A percentile compares a stretch with the other conserved stretches of the same genome.
These are phyloP conservation scores for Aspergillus quadrilineatus DNA, from an alignment of 2,329 filamentous ascomycete genomes.

Conservation along the genomic window DNA sequence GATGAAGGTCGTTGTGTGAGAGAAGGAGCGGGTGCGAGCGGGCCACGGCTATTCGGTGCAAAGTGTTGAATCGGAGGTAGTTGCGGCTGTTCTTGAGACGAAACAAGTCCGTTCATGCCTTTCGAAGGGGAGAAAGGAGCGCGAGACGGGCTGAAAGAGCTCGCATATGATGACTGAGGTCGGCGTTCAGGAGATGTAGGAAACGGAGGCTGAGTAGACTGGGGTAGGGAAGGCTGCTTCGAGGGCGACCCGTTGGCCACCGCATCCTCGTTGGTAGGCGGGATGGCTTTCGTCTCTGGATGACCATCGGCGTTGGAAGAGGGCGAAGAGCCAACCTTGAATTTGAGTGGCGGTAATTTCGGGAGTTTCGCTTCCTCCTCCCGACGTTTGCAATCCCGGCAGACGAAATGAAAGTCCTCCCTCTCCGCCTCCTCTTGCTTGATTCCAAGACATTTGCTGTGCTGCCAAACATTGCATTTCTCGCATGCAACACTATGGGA, in stretches of 20 bases:
- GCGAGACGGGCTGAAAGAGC: constrained; percentile 29
- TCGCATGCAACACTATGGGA: constrained; percentile 93
- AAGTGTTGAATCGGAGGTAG: constrained; percentile 30
- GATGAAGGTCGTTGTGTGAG: constrained; percentile 43
- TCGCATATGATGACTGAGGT: constrained; percentile 24
- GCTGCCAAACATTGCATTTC: constrained; percentile 92
- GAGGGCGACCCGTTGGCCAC: constrained; percentile 24
- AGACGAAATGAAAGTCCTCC: constrained; percentile 85
- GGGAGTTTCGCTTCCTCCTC: constrained; percentile 62
- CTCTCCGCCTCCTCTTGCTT: constrained; percentile 75
- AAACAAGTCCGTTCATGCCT: constrained; percentile 29
- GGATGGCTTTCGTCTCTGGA: constrained; percentile 20
- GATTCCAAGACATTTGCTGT: constrained; percentile 87
- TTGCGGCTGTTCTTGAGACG: constrained; percentile 27
- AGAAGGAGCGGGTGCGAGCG: constrained; percentile 26
- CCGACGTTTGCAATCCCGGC: constrained; percentile 70
- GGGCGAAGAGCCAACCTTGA: constrained; percentile 54
- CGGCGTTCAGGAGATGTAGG: constrained; percentile 33
- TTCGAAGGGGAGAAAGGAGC: constrained; percentile 36
- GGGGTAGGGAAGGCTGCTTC: constrained; percentile 19
- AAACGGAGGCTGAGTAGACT: constrained; percentile 15
- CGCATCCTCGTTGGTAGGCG: constrained; percentile 28
- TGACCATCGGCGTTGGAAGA: constrained; percentile 24
- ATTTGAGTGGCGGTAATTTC: constrained; percentile 62
- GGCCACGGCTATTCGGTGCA: constrained; percentile 25